These are phyloP conservation scores for Myxozyma neglecta DNA, from an alignment of 805 yeast species.

Conservation along the genomic window DNA sequence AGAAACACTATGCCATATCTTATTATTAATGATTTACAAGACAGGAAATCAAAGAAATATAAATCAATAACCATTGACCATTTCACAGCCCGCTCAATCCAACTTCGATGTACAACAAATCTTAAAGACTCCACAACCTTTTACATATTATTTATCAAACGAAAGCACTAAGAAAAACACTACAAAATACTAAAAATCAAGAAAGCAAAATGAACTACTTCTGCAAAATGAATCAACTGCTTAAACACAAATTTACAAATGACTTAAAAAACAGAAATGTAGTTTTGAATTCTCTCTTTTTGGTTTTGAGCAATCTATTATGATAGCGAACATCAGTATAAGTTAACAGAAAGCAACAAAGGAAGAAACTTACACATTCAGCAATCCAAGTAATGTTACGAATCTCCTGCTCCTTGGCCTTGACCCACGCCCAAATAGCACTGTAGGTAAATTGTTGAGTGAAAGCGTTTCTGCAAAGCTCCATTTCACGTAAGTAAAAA, in stretches of 20 bases:
- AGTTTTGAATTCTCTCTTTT: conserved; percentile 87
- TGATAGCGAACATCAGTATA: background rate
- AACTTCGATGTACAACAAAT: no score
- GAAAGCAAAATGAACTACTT: no score
- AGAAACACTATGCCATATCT: no score
- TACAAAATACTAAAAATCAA: no score
- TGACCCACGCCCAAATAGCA: conserved; percentile 95
- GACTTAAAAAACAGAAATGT: conserved; percentile 74
- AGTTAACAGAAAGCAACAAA: background rate
- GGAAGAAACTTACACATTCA: conserved; percentile 58
- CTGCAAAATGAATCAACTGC: background rate
- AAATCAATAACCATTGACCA: no score
- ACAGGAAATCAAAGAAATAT: no score
- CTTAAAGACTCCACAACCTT: no score
- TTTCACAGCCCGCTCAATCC: no score
- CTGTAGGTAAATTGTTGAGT: conserved; percentile 85
- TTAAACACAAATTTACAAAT: background rate
- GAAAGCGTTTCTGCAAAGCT: conserved; percentile 84
- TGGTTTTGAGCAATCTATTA: conserved; percentile 86
- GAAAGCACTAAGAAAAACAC: no score
- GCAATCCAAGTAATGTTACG: conserved; percentile 99
- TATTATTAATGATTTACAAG: no score
- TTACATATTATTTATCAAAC: no score
- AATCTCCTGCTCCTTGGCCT: conserved; percentile 93
- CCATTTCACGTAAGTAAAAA: conserved; percentile 90